Evolutionary conservation across 192 early-diverging fungal species (phyloP).

Genomic region (Backusella psychrophila): DNA sequence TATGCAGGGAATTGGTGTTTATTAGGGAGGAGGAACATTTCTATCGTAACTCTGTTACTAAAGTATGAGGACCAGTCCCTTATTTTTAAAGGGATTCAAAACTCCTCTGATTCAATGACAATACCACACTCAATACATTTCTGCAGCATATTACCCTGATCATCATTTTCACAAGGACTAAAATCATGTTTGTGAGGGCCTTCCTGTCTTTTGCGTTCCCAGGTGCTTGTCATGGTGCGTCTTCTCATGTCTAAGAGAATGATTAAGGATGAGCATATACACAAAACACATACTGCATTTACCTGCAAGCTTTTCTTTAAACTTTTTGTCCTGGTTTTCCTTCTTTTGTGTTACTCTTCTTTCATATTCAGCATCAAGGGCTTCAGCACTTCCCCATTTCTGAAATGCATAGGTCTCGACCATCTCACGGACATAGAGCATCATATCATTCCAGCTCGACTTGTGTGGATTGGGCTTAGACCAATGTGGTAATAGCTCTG

Average conservation of each 20-base stretch:
- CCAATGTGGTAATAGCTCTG: slow-evolving; percentile 75
- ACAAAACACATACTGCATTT: not conserved
- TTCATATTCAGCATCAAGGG: slow-evolving; percentile 87
- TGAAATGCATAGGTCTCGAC: slow-evolving; percentile 92
- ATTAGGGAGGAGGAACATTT: slow-evolving; percentile 3
- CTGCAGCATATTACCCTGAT: slow-evolving; percentile 53
- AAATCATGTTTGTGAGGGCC: slow-evolving; percentile 73
- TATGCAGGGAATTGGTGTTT: slow-evolving; percentile 7
- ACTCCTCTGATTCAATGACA: slow-evolving; percentile 65
- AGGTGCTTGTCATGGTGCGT: slow-evolving; percentile 74
- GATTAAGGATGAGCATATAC: not conserved
- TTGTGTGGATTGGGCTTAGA: slow-evolving; percentile 93
- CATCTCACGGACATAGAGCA: slow-evolving; percentile 83
- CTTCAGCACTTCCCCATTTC: slow-evolving; percentile 89
- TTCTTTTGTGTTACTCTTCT: slow-evolving; percentile 75
- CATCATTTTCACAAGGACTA: slow-evolving; percentile 48
- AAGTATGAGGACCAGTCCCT: slow-evolving; percentile 2
- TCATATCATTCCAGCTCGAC: slow-evolving; percentile 96
- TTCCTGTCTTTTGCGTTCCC: slow-evolving; percentile 61
- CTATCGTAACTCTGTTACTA: not conserved
- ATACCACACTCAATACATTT: slow-evolving; percentile 66
- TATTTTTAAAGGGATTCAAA: slow-evolving; percentile 37
- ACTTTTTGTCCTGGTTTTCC: slow-evolving; percentile 80
- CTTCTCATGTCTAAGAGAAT: slow-evolving; percentile 63
- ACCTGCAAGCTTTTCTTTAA: slow-evolving; percentile 73